These are phyloP conservation scores for Abrus pulchellus DNA, from an alignment of 306 rosid genomes.

Conservation along the genomic window DNA sequence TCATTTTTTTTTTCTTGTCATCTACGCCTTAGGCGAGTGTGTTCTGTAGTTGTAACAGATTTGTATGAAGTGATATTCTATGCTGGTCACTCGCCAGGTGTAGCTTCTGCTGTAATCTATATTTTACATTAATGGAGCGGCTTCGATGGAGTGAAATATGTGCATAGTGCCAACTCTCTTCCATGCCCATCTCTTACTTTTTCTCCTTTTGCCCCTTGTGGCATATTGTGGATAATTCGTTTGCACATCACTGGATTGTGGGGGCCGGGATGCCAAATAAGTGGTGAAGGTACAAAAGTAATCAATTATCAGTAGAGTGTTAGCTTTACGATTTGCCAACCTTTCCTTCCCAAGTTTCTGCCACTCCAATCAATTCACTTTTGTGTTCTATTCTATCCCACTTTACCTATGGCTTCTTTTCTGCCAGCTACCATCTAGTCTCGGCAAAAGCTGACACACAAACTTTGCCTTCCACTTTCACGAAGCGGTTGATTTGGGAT, in stretches of 20 bases:
- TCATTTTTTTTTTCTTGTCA: constrained; percentile 44
- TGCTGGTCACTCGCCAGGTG: constrained; percentile 53
- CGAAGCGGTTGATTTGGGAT: constrained; percentile 13
- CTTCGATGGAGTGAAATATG: constrained; percentile 45
- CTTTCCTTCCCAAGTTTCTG: constrained; percentile 49
- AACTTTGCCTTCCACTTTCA: constrained; percentile 44
- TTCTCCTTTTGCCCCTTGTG: constrained; percentile 11
- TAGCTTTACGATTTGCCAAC: constrained; percentile 74
- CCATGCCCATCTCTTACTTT: neutral
- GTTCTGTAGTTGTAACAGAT: constrained; percentile 48
- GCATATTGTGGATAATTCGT: constrained; percentile 38
- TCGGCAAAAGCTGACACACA: constrained; percentile 49
- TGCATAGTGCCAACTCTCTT: constrained; percentile 41
- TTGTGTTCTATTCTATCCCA: constrained; percentile 30
- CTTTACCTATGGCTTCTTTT: constrained; percentile 44
- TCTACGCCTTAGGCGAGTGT: constrained; percentile 43
- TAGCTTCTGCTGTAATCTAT: constrained; percentile 64
- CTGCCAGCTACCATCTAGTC: constrained; percentile 43
- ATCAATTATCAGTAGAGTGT: constrained; percentile 47
- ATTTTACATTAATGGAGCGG: constrained; percentile 40
- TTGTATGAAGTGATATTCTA: constrained; percentile 45
- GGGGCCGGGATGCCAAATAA: constrained; percentile 47
- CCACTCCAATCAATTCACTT: constrained; percentile 42
- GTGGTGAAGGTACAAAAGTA: constrained; percentile 46
- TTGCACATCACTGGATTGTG: constrained; percentile 56